Conservation (phyloP, 345 rosid genomes). For the Sapria himalayana region DNA sequence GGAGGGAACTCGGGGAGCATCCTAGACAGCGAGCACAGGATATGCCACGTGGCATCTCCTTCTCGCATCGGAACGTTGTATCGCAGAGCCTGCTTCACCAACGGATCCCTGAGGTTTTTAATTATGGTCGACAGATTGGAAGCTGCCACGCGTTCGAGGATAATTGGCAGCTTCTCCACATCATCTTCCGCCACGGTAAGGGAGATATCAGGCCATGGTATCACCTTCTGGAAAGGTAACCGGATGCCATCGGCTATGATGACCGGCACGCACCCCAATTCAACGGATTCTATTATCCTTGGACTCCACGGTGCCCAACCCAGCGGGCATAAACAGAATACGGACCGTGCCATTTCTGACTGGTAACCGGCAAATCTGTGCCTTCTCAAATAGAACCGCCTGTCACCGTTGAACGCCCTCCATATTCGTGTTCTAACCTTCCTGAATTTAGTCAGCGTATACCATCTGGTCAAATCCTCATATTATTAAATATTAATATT, state of each 20-base stretch:
- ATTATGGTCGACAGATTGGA: constrained; percentile 53
- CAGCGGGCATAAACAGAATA: constrained; percentile 71
- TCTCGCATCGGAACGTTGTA: constrained; percentile 25
- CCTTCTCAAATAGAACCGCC: constrained; percentile 54
- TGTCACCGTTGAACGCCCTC: constrained; percentile 42
- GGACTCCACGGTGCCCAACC: constrained; percentile 99
- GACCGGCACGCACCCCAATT: constrained; percentile 81
- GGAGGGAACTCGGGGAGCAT: too few species aligned
- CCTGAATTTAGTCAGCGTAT: too few species aligned
- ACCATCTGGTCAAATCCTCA: too few species aligned
- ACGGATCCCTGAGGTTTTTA: constrained; percentile 43
- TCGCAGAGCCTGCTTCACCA: constrained; percentile 37
- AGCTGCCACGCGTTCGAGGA: constrained; percentile 54
- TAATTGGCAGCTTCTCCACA: constrained; percentile 29
- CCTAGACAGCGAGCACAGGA: constrained; percentile 24
- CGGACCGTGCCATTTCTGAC: constrained; percentile 57
- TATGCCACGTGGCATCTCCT: constrained; percentile 88
- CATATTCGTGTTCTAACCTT: constrained; percentile 73
- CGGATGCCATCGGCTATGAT: constrained; percentile 72
- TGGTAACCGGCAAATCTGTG: constrained; percentile 64
- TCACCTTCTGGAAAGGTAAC: constrained; percentile 41
- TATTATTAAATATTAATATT: too few species aligned
- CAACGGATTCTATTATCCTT: constrained; percentile 68
- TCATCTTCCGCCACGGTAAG: constrained; percentile 70
- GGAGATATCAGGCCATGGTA: constrained; percentile 65